Evolutionary conservation across 2,329 filamentous ascomycete genomes (phyloP), one percentile per base, ranked within the genome.

Genomic region (Cladophialophora immunda): DNA sequence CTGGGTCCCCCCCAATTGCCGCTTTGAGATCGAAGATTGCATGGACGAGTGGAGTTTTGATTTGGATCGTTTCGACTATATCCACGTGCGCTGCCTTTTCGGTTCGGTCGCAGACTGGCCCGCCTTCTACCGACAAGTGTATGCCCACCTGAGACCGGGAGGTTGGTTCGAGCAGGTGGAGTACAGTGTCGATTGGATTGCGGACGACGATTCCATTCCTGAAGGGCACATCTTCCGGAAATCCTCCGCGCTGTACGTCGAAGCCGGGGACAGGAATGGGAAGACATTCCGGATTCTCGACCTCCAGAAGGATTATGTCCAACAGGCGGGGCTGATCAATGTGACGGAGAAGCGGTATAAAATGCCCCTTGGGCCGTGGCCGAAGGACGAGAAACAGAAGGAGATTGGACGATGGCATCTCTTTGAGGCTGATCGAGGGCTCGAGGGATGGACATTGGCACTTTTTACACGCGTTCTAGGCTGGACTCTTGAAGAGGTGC

Each of bases 91-190:
- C 22, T 17, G 52, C 27, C 58, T 63, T 19, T 63, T 58, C 41
- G 61, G 61, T 17, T 58, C 52, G 36, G 32, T 63, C 19, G 32
- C 61, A 17, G 53, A 63, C 32, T 65, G 63, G 63, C 32, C 56
- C 11, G 57, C 38, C n/a, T 62, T 61, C 17, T 65, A 53, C 45
- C 38, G n/a, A 11, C 6, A 65, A 65, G 27, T 64, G 25, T 60
- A 47, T 27, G 19, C 19, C 7, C 64, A 56, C 47, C 62, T 70
- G 15, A 75, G 73, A 19, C 80, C 81, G 0, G 81, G 80, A 19
- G 81, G 80, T 19, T 81, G 74, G 71, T 73, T 82, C n/a, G 81
- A 84, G 56, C 56, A 65, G 29, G 47, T 62, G 19, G 63, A 65
- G 36, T 27, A 50, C 34, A 27, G 36, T 11, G 47, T 65, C n/a